These are phyloP conservation scores for Sonneratia caseolaris DNA, from an alignment of 345 rosid genomes.

Conservation along the genomic window DNA sequence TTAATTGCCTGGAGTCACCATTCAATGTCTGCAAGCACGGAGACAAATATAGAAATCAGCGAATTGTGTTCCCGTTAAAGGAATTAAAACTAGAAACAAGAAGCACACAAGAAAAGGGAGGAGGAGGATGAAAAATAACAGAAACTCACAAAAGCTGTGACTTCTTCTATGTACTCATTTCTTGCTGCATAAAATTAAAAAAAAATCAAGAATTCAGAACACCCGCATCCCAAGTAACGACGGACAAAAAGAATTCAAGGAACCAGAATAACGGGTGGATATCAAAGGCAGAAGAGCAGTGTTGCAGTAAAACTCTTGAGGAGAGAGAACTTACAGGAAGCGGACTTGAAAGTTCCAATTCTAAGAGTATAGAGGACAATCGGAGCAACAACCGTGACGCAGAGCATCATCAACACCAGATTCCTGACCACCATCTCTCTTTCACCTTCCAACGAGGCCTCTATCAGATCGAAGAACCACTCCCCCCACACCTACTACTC, in stretches of 20 bases:
- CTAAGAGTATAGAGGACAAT: conserved; percentile 57
- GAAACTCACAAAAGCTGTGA: conserved; percentile 47
- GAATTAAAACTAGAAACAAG: neutral
- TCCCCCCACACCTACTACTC: neutral
- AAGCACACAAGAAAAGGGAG: neutral
- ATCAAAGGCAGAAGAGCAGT: neutral
- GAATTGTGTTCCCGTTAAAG: neutral
- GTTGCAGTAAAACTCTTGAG: neutral
- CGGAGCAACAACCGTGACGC: conserved; percentile 69
- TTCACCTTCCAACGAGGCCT: neutral
- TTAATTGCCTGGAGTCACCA: conserved; percentile 45
- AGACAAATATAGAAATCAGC: conserved; percentile 6
- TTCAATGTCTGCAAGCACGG: conserved; percentile 36
- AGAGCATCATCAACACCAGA: conserved; percentile 53
- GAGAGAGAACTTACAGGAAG: conserved; percentile 26
- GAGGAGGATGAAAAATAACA: neutral
- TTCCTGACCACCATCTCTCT: conserved; percentile 49
- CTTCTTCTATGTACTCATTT: conserved; percentile 62
- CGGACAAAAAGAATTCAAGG: neutral
- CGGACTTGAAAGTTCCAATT: conserved; percentile 35
- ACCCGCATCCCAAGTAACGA: too few species aligned
- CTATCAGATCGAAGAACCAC: conserved; percentile 2
- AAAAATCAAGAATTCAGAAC: conserved; percentile 1
- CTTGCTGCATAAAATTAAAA: conserved; percentile 36
- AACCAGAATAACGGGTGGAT: neutral